phyloP scores from a whole-genome alignment of 306 rosid species.

The Ormosia emarginata region DNA sequence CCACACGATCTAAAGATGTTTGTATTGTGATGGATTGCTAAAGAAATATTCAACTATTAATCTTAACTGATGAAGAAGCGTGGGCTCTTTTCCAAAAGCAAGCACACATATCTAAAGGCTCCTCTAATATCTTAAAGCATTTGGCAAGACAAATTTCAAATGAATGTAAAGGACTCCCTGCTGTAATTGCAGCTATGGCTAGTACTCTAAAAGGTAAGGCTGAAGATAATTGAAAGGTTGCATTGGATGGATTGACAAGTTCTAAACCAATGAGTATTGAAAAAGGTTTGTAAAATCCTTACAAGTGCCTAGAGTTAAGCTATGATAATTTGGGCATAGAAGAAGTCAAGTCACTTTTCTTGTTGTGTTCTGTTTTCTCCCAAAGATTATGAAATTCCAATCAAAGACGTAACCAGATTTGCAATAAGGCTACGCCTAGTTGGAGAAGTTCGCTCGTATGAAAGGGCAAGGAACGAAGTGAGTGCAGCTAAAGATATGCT shows the following conservation, averaged over 20 bases:
- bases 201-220: neutral
- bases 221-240: neutral
- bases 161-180: conserved; percentile 23
- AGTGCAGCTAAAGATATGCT: neutral
- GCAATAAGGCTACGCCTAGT: neutral
- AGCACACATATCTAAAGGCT: neutral
- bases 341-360: neutral
- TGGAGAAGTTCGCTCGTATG: neutral
- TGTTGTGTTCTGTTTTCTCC: conserved; percentile 25
- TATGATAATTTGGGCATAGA: neutral
- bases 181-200: conserved; percentile 15
- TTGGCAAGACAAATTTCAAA: neutral
- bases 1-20: neutral
- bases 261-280: neutral
- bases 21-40: conserved; percentile 2
- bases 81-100: neutral
- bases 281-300: neutral
- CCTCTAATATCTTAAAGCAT: neutral
- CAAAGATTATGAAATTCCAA: conserved; percentile 6
- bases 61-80: neutral
- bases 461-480: neutral
- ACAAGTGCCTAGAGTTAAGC: conserved; percentile 9
- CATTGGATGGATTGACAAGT: neutral
- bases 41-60: neutral
- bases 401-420: neutral